Evolutionary conservation across 1,139 yeast species (phyloP).

Genomic region (Diutina neorugosa): DNA sequence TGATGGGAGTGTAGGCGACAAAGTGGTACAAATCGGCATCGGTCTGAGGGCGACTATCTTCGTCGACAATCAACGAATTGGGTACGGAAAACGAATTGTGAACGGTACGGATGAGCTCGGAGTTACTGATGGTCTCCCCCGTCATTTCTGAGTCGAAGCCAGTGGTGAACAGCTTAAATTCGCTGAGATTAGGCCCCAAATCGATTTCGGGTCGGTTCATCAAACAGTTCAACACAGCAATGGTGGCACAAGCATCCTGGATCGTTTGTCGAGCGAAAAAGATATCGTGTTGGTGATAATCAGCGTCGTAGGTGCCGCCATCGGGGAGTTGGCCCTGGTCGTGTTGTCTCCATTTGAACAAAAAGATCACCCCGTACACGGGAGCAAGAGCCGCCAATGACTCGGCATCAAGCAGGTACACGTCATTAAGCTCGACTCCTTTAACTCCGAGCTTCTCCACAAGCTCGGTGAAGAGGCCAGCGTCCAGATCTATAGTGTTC

Average conservation of each 20-base stretch:
- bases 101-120: constrained; percentile 43
- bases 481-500: constrained; percentile 67
- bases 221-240: constrained; percentile 53
- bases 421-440: constrained; percentile 48
- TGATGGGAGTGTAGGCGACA: constrained; percentile 38
- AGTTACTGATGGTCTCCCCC: constrained; percentile 55
- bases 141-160: constrained; percentile 46
- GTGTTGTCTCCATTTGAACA: constrained; percentile 41
- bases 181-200: constrained; percentile 37
- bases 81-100: constrained; percentile 62
- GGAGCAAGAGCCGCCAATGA: constrained; percentile 30
- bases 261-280: constrained; percentile 60
- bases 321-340: constrained; percentile 22
- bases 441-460: constrained; percentile 46
- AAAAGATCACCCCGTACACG: constrained; percentile 48
- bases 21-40: constrained; percentile 46
- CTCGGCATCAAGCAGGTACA: constrained; percentile 41
- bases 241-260: constrained; percentile 71
- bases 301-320: constrained; percentile 33
- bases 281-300: constrained; percentile 23
- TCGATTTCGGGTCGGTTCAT: constrained; percentile 27
- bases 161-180: constrained; percentile 39
- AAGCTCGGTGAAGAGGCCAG: constrained; percentile 61
- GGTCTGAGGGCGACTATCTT: constrained; percentile 16
- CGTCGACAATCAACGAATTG: constrained; percentile 35